Evolutionary conservation across 768 basidiomycete species (phyloP).

Genomic region (Pleurotus tuoliensis): DNA sequence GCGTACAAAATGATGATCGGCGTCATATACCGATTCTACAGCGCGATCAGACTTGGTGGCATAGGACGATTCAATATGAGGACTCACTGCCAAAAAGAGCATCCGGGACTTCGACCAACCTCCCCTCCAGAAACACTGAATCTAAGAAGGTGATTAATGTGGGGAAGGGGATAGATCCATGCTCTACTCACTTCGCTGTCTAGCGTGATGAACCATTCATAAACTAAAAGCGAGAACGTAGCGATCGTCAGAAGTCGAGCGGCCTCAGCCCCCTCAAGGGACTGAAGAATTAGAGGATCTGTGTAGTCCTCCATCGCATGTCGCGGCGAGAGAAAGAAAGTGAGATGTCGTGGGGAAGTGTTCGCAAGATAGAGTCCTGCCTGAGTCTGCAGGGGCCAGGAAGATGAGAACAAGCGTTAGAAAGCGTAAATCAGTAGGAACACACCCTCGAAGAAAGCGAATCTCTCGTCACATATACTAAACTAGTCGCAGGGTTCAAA

Average conservation of each 20-base stretch:
- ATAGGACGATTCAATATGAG: neutral
- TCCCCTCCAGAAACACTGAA: constrained; percentile 37
- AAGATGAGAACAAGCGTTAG: neutral
- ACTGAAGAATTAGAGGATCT: neutral
- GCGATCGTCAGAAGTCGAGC: constrained; percentile 7
- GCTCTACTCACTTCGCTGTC: constrained; percentile 29
- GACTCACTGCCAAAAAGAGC: constrained; percentile 33
- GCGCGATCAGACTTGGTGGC: neutral
- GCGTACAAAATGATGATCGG: constrained; percentile 22
- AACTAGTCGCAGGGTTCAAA: neutral
- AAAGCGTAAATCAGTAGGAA: neutral
- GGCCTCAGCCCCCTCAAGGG: constrained; percentile 4
- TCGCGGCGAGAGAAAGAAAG: neutral
- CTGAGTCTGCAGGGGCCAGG: neutral
- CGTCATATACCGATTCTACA: constrained; percentile 30
- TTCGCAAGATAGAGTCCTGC: neutral
- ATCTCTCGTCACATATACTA: neutral
- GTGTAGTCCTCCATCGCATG: constrained; percentile 4
- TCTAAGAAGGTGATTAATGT: constrained; percentile 15
- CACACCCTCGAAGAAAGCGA: neutral
- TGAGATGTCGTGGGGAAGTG: neutral
- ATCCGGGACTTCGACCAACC: constrained; percentile 30
- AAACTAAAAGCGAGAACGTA: constrained; percentile 11
- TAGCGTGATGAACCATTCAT: constrained; percentile 32
- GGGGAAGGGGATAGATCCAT: neutral